Conservation (phyloP, 179 eudicot species). For the Spinacia oleracea region DNA sequence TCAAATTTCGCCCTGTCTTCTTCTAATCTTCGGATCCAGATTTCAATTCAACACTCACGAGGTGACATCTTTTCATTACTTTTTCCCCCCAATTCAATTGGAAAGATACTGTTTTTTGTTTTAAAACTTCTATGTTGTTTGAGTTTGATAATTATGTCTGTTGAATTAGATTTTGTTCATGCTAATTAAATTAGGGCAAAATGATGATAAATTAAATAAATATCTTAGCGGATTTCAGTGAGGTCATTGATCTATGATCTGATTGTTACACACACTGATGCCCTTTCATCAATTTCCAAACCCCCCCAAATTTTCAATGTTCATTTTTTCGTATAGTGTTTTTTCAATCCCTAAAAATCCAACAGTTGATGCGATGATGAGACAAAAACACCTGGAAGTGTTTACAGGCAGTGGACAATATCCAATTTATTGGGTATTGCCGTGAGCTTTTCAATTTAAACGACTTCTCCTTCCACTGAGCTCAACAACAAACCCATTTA, state of each 20-base stretch:
- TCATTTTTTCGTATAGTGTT: not conserved
- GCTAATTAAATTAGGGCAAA: slow-evolving; percentile 25
- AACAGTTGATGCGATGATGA: slow-evolving; percentile 46
- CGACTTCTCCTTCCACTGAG: slow-evolving; percentile 55
- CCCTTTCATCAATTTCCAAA: not conserved
- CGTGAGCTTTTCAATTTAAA: slow-evolving; percentile 61
- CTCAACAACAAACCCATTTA: not conserved
- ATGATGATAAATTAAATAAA: slow-evolving; percentile 52
- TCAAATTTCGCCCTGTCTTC: not conserved
- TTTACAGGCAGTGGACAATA: slow-evolving; percentile 59
- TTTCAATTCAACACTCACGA: too few relatives aligned
- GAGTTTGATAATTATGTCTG: not conserved
- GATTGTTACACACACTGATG: slow-evolving; percentile 96
- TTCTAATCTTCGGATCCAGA: too few relatives aligned
- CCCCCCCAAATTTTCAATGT: too few relatives aligned
- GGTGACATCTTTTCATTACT: too few relatives aligned
- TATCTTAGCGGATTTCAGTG: slow-evolving; percentile 99
- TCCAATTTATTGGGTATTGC: slow-evolving; percentile 29
- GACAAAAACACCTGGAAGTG: slow-evolving; percentile 46
- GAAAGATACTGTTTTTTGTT: not conserved
- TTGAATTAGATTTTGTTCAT: not conserved
- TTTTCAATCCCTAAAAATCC: not conserved
- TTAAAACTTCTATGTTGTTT: too few relatives aligned
- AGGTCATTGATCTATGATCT: slow-evolving; percentile 69
- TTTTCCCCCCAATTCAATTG: too few relatives aligned